Evolutionary conservation across 2,329 filamentous ascomycete species (phyloP).

Genomic region (Phyllosticta paracitricarpa): DNA sequence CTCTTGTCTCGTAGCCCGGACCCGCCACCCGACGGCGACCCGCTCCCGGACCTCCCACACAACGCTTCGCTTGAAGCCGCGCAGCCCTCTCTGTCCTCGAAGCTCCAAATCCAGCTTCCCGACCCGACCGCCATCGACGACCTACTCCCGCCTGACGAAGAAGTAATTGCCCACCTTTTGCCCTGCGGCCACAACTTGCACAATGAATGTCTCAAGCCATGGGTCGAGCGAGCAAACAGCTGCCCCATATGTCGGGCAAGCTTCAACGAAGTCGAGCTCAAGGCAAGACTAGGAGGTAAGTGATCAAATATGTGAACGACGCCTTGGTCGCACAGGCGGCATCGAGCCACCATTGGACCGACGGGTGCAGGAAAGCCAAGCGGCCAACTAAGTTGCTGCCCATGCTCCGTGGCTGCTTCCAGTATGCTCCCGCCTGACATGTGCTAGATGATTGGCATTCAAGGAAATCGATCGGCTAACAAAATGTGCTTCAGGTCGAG

Average conservation of each 20-base stretch:
- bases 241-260: constrained; percentile 91
- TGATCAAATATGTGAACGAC: constrained; percentile 13
- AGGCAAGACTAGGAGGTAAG: constrained; percentile 69
- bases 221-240: constrained; percentile 94
- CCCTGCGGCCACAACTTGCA: constrained; percentile 89
- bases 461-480: not conserved
- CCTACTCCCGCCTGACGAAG: constrained; percentile 32
- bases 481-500: constrained; percentile 36
- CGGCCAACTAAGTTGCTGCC: constrained; percentile 2
- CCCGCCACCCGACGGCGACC: constrained; percentile 29
- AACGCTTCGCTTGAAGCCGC: constrained; percentile 10
- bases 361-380: constrained; percentile 1
- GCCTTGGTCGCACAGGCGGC: not conserved
- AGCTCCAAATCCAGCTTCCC: constrained; percentile 3
- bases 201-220: constrained; percentile 83
- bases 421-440: constrained; percentile 5
- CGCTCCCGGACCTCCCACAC: constrained; percentile 2
- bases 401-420: constrained; percentile 9
- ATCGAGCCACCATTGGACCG: constrained; percentile 4
- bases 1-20: constrained; percentile 39
- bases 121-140: constrained; percentile 18
- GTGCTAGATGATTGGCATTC: not conserved
- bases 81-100: constrained; percentile 5
- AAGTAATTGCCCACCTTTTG: constrained; percentile 50
- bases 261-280: constrained; percentile 85